Evolutionary conservation across 2,329 filamentous ascomycete genomes (phyloP).

Genomic region (Botrytis hyacinthi): DNA sequence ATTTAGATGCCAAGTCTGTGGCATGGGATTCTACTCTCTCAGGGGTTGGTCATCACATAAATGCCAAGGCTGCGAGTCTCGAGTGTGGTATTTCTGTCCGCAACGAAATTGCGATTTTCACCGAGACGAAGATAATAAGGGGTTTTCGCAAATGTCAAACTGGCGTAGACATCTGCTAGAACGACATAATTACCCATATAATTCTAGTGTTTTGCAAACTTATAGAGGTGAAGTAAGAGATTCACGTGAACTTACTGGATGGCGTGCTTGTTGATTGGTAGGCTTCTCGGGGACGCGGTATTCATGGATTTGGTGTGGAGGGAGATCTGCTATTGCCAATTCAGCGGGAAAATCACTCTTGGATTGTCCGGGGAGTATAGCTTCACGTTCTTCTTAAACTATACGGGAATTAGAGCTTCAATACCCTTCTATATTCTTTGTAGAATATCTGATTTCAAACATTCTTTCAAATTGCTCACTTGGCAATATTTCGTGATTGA

Average conservation of each 20-base stretch:
- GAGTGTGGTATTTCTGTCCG: neutral
- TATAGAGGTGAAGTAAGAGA: neutral
- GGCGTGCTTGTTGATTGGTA: neutral
- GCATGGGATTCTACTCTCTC: neutral
- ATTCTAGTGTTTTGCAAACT: accelerated
- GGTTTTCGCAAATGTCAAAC: accelerated
- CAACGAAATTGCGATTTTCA: neutral
- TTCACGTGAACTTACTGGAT: accelerated
- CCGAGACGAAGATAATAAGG: accelerated
- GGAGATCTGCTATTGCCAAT: accelerated
- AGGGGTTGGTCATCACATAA: too few species aligned
- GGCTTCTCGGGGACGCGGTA: neutral
- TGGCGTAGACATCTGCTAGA: neutral
- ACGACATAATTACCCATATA: accelerated
- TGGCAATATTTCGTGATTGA: neutral
- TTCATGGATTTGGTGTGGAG: neutral
- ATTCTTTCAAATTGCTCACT: neutral
- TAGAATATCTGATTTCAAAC: neutral
- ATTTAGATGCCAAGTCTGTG: accelerated
- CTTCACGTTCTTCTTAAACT: too few species aligned
- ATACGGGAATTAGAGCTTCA: neutral
- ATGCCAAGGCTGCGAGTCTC: neutral
- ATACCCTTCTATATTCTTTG: neutral
- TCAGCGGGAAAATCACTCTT: neutral
- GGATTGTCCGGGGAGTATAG: neutral